Evolutionary conservation across 2,329 filamentous ascomycete genomes (phyloP).

Genomic region (Diaporthe australafricana): DNA sequence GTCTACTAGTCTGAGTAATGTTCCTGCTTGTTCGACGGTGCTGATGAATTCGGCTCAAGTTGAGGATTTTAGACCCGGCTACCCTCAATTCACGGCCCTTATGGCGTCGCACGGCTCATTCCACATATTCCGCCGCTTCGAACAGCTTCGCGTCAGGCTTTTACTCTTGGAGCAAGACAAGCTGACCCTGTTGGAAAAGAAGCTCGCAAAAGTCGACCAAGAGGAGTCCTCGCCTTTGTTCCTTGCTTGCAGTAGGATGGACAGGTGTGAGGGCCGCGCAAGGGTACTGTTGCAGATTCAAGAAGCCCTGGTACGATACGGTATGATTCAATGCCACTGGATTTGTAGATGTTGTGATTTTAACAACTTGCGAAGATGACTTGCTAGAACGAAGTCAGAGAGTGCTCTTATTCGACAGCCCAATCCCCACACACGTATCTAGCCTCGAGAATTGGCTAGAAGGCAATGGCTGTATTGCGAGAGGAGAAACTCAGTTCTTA

Average conservation of each 20-base stretch:
- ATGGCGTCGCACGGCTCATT: not conserved
- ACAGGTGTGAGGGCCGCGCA: not conserved
- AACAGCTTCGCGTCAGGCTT: not conserved
- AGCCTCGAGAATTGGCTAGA: too few species aligned
- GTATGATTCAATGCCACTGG: not conserved
- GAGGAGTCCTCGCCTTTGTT: not conserved
- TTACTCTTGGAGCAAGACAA: conserved; percentile 5
- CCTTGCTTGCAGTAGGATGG: not conserved
- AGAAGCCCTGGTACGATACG: not conserved
- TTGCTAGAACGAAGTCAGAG: too few species aligned
- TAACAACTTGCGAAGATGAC: too few species aligned
- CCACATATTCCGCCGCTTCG: not conserved
- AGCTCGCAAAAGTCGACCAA: not conserved
- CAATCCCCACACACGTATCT: too few species aligned
- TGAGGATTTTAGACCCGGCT: not conserved
- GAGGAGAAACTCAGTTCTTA: too few species aligned
- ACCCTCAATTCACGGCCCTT: not conserved
- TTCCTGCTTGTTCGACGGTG: too few species aligned
- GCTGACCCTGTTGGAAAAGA: not conserved
- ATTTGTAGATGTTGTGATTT: too few species aligned
- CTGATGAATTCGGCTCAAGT: not conserved
- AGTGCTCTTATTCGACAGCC: too few species aligned
- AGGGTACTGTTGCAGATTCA: not conserved
- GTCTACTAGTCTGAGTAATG: too few species aligned
- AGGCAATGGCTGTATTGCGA: too few species aligned